Evolutionary conservation across 495 filamentous ascomycete genomes (phyloP).

Genomic region (Penicillium macrosclerotiorum): DNA sequence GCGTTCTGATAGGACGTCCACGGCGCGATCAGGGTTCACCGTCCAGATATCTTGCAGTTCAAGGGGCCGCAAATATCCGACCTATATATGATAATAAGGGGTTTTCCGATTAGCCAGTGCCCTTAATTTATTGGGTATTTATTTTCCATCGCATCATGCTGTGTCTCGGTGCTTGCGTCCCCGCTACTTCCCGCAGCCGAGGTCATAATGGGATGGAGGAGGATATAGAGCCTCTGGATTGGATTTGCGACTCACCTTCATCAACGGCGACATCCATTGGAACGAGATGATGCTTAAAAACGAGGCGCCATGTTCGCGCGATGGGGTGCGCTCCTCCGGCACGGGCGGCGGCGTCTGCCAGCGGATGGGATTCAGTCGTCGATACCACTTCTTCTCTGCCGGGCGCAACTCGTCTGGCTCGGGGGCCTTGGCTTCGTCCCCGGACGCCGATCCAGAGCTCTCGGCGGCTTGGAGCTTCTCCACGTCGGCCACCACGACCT

Average conservation of each 20-base stretch:
- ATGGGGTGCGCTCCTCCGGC: constrained; percentile 48
- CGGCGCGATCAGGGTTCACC: constrained; percentile 77
- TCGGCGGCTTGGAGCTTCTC: constrained; percentile 15
- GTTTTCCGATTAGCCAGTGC: too few species aligned
- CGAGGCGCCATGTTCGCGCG: constrained; percentile 51
- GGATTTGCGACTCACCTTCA: constrained; percentile 31
- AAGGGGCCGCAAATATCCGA: constrained; percentile 79
- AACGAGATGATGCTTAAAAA: constrained; percentile 56
- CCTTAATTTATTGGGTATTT: too few species aligned
- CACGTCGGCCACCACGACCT: constrained; percentile 15
- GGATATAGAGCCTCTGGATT: too few species aligned
- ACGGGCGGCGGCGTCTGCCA: constrained; percentile 49
- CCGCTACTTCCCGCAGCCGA: too few species aligned
- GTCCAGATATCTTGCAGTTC: constrained; percentile 83
- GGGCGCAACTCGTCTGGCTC: constrained; percentile 6
- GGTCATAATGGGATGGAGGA: too few species aligned
- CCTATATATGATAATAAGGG: constrained; percentile 15
- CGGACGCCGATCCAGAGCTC: constrained; percentile 15
- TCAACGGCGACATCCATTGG: constrained; percentile 63
- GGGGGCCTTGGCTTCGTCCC: constrained; percentile 20
- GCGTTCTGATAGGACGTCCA: constrained; percentile 62
- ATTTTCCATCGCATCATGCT: too few species aligned
- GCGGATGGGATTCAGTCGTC: constrained; percentile 55
- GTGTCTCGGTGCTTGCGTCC: too few species aligned
- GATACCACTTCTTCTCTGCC: constrained; percentile 47